A percentile compares a stretch with the other conserved stretches of the same genome.
phyloP scores from a whole-genome alignment of 2,329 filamentous ascomycete genomes.

The Ophiosphaerella korrae region DNA sequence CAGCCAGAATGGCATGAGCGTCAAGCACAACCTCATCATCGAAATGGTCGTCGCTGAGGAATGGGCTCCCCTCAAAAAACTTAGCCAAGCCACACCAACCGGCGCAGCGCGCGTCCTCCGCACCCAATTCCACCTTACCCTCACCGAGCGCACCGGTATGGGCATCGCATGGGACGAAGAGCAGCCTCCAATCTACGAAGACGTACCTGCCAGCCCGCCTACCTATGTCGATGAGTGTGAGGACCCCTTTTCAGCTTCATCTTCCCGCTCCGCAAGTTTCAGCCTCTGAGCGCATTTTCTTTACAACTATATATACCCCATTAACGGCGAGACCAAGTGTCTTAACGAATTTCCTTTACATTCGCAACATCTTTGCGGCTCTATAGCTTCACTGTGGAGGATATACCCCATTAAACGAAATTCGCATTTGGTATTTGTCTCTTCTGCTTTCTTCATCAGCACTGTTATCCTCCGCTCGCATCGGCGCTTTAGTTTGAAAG shows the following conservation, averaged over 20 bases:
- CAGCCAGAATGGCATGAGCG: constrained; percentile 73
- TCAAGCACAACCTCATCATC: constrained; percentile 84
- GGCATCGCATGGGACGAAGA: constrained; percentile 98
- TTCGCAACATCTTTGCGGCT: constrained; percentile 20
- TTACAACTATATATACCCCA: constrained; percentile 8
- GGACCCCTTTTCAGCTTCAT: constrained; percentile 22
- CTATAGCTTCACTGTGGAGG: constrained; percentile 25
- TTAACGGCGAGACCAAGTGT: not conserved
- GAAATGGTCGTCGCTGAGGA: constrained; percentile 96
- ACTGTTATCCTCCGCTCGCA: constrained; percentile 1
- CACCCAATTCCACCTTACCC: constrained; percentile 83
- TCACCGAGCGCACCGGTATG: constrained; percentile 83
- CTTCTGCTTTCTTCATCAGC: constrained; percentile 5
- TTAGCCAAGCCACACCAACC: constrained; percentile 79
- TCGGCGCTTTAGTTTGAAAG: constrained; percentile 7
- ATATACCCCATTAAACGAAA: constrained; percentile 28
- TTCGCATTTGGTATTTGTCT: too few species aligned
- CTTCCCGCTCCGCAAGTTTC: constrained; percentile 32
- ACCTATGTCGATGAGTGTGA: constrained; percentile 48
- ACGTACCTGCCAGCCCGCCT: constrained; percentile 86
- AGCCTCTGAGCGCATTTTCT: constrained; percentile 18
- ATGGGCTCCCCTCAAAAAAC: constrained; percentile 72
- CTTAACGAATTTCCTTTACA: constrained; percentile 29
- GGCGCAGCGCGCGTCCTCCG: constrained; percentile 88
- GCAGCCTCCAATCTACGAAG: constrained; percentile 89